A percentile compares a stretch with the other conserved stretches of the same genome.
These are phyloP conservation scores for Papiliotrema laurentii DNA, from an alignment of 1,284 basidiomycete genomes.

Conservation along the genomic window DNA sequence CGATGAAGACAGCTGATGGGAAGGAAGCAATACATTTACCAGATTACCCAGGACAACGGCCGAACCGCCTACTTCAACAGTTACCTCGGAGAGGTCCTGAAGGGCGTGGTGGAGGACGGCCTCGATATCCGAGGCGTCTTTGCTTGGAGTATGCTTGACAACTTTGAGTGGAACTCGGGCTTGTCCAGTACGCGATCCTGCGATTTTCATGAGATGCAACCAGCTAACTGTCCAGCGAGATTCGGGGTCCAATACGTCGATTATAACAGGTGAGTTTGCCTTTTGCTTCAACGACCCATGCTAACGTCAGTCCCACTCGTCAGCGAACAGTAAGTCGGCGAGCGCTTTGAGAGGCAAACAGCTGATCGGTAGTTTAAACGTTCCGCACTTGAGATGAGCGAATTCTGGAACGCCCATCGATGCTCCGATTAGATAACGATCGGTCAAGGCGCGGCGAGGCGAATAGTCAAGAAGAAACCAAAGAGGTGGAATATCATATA, in stretches of 20 bases:
- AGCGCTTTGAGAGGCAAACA: not conserved
- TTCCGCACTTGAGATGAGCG: slow-evolving; percentile 11
- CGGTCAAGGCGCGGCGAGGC: not conserved
- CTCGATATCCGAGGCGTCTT: slow-evolving; percentile 13
- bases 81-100: slow-evolving; percentile 16
- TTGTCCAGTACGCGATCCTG: slow-evolving; percentile 8
- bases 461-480: not conserved
- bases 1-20: not conserved
- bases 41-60: slow-evolving; percentile 11
- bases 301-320: slow-evolving; percentile 4
- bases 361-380: slow-evolving; percentile 14
- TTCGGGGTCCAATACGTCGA: slow-evolving; percentile 17
- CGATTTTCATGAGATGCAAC: no score
- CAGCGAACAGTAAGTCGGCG: slow-evolving; percentile 3
- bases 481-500: not conserved
- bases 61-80: slow-evolving; percentile 9
- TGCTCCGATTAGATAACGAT: not conserved
- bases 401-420: slow-evolving; percentile 12
- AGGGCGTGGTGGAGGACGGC: slow-evolving; percentile 15
- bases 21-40: slow-evolving; percentile 13
- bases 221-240: slow-evolving; percentile 7
- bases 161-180: slow-evolving; percentile 17
- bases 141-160: slow-evolving; percentile 18
- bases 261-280: slow-evolving; percentile 8
- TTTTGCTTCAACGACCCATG: not conserved